These are phyloP conservation scores for Calonectria fujianensis DNA, from an alignment of 2,329 filamentous ascomycete genomes.

Conservation along the genomic window DNA sequence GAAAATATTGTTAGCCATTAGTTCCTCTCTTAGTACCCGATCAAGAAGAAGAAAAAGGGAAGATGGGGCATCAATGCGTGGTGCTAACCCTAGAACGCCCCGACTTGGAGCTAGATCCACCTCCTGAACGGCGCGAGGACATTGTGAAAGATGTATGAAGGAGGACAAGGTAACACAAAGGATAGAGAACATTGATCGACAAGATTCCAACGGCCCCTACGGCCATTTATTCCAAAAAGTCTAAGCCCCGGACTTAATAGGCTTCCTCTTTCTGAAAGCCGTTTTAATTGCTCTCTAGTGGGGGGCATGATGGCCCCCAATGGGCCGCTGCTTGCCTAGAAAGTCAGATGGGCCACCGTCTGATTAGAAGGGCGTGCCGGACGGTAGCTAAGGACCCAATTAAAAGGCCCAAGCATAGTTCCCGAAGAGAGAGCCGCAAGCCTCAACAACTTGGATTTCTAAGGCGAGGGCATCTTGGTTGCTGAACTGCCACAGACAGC, in stretches of 20 bases:
- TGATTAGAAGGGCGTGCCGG: constrained; percentile 30
- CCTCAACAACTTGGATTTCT: constrained; percentile 1
- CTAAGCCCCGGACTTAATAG: constrained; percentile 6
- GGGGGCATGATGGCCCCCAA: constrained; percentile 37
- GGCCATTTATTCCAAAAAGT: background rate
- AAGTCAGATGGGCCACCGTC: constrained; percentile 35
- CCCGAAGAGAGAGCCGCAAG: constrained; percentile 14
- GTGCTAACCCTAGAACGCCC: constrained; percentile 25
- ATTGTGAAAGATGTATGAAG: constrained; percentile 21
- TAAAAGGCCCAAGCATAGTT: background rate
- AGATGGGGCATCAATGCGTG: background rate
- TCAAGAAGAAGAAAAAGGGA: no score
- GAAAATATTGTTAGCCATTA: constrained; percentile 5
- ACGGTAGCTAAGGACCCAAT: constrained; percentile 26
- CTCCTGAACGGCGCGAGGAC: constrained; percentile 38
- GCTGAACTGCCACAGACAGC: constrained; percentile 15
- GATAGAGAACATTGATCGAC: constrained; percentile 3
- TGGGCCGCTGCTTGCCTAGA: background rate
- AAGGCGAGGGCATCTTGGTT: background rate
- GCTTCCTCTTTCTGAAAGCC: background rate
- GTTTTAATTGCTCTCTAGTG: constrained; percentile 15
- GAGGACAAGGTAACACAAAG: background rate
- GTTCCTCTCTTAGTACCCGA: no score
- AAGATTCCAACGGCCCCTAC: constrained; percentile 1
- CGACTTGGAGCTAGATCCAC: constrained; percentile 28